These are phyloP conservation scores for Schwanniomyces yamadae DNA, from an alignment of 805 yeast species.

Conservation along the genomic window DNA sequence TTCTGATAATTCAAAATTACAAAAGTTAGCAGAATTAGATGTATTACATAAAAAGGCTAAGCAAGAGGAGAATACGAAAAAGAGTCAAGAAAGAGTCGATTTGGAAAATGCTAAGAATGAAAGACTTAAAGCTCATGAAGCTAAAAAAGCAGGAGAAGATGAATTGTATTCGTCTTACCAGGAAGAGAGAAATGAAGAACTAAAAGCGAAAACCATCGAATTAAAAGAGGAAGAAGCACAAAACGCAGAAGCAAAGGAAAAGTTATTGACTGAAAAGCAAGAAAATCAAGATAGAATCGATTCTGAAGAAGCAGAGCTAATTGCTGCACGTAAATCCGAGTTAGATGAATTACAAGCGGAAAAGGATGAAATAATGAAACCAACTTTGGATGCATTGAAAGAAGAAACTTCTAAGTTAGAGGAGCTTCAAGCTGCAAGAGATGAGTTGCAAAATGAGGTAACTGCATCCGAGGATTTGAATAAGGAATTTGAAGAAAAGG, in stretches of 20 bases:
- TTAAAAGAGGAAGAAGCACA: slow-evolving; percentile 36
- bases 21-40: slow-evolving; percentile 35
- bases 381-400: slow-evolving; percentile 52
- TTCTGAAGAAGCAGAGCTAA: slow-evolving; percentile 42
- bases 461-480: slow-evolving; percentile 45
- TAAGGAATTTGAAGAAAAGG: slow-evolving; percentile 42
- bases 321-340: slow-evolving; percentile 45
- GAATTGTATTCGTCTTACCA: slow-evolving; percentile 28
- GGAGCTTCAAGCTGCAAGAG: slow-evolving; percentile 50
- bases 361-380: slow-evolving; percentile 53
- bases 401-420: slow-evolving; percentile 49
- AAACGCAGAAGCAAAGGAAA: slow-evolving; percentile 41
- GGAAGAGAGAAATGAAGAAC: slow-evolving; percentile 26
- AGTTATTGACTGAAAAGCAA: slow-evolving; percentile 44
- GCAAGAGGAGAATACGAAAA: slow-evolving; percentile 25
- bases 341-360: slow-evolving; percentile 51
- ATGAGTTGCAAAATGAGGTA: slow-evolving; percentile 44
- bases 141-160: slow-evolving; percentile 32
- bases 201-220: slow-evolving; percentile 26
- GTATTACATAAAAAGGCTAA: slow-evolving; percentile 31
- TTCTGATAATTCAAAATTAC: slow-evolving; percentile 32
- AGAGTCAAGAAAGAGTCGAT: slow-evolving; percentile 34
- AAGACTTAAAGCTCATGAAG: slow-evolving; percentile 31
- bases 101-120: slow-evolving; percentile 35
- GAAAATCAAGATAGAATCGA: slow-evolving; percentile 46